Conservation (phyloP, 2,329 filamentous ascomycete species). For the Dothiorella sarmentorum region DNA sequence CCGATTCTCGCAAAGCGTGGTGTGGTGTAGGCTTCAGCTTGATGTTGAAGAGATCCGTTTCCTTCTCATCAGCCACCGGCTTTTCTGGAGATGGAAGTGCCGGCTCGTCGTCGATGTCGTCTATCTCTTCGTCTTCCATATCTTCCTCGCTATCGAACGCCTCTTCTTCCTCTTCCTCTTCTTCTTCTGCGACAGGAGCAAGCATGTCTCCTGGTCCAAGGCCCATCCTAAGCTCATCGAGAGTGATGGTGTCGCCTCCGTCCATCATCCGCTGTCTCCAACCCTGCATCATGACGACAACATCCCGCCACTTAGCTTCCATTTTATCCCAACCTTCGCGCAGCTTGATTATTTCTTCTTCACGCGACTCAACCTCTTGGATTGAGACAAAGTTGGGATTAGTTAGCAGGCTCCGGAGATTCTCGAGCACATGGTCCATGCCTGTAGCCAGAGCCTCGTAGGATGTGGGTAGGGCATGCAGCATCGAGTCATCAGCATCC, state of each 20-base stretch:
- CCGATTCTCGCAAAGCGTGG: slow-evolving; percentile 34
- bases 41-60: slow-evolving; percentile 33
- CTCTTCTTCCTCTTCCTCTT: slow-evolving; percentile 29
- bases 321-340: slow-evolving; percentile 89
- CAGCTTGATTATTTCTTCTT: slow-evolving; percentile 82
- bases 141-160: slow-evolving; percentile 27
- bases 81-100: slow-evolving; percentile 28
- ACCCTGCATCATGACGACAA: slow-evolving; percentile 83
- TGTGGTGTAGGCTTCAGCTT: slow-evolving; percentile 30
- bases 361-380: slow-evolving; percentile 88
- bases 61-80: slow-evolving; percentile 19
- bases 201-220: slow-evolving; percentile 53
- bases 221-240: slow-evolving; percentile 60
- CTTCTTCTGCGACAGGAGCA: slow-evolving; percentile 29
- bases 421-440: slow-evolving; percentile 73
- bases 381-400: slow-evolving; percentile 96
- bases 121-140: slow-evolving; percentile 13
- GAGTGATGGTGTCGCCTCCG: slow-evolving; percentile 65
- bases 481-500: slow-evolving; percentile 33
- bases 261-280: slow-evolving; percentile 81
- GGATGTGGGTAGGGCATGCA: slow-evolving; percentile 51
- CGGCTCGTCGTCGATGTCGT: slow-evolving; percentile 20
- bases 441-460: slow-evolving; percentile 69
- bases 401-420: slow-evolving; percentile 78
- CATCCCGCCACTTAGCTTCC: slow-evolving; percentile 86